Evolutionary conservation across 768 basidiomycete genomes (phyloP), one percentile per base, ranked within the genome.

Genomic region (Boletus pseudo-olivaceus): DNA sequence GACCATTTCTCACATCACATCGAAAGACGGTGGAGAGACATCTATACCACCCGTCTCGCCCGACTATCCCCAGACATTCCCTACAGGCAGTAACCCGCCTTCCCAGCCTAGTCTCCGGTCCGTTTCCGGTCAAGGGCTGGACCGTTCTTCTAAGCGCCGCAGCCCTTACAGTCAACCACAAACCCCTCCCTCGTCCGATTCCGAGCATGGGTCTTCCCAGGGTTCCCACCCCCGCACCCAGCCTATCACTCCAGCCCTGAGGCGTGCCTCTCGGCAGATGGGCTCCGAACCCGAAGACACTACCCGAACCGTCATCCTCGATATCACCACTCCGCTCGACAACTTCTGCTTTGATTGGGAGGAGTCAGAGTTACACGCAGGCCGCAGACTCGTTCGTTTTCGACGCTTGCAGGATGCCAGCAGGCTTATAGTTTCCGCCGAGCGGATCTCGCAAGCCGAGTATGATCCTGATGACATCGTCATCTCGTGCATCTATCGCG

Each of bases 401-500:
- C 76, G 79, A 60, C 85, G 92, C 53, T 70, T 87, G 8, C 90
- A 88, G 67, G 84, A 90, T 49, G 90, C 90, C 26, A 79, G 83
- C 52, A 80, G 77, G 20, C 82, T 98, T 56, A 85, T 85, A 59
- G 80, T 93, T 30, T 83, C 86, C 14, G 95, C 91, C 71, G 83
- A 89, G 51, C 75, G 84, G 17, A 84, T 97, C 67, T 65, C 75
- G 1, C 88, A 88, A 59, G 78, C 85, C 37, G 85, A 91, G 27
- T 95, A 90, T 67, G 72, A 77, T 52, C 81, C 87, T 35, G 76
- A 82, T 29, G 85, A 87, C 66, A 85, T 85, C 65, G 91, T 96
- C 68, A 85, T 98, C 62, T 97, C 94, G 0, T 98, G 96, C 77
- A 98, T 98, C 66, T 92, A 88, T 70, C 85, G 90, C 50, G 81